phyloP scores from a whole-genome alignment of 1,284 basidiomycete species.

The Leccinum solheimii region DNA sequence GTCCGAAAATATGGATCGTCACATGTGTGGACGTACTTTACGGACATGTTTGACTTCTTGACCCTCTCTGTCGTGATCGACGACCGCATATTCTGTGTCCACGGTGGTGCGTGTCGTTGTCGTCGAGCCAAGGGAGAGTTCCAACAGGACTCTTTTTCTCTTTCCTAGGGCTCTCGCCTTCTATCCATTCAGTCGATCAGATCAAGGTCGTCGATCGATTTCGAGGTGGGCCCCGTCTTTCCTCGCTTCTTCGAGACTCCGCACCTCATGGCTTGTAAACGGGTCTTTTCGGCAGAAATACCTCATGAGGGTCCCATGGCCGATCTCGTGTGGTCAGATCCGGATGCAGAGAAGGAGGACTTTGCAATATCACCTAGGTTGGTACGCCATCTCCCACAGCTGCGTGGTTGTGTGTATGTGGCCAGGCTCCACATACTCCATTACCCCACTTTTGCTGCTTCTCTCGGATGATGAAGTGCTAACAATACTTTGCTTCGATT shows the following conservation, averaged over 20 bases:
- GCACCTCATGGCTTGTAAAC: constrained; percentile 23
- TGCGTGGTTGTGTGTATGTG: constrained; percentile 11
- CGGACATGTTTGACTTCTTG: constrained; percentile 99
- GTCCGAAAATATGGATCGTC: constrained; percentile 96
- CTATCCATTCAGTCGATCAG: constrained; percentile 99
- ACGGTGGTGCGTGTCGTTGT: constrained; percentile 67
- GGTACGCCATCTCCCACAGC: constrained; percentile 31
- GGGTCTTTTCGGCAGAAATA: constrained; percentile 66
- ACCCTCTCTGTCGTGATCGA: constrained; percentile 98
- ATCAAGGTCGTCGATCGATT: constrained; percentile 99
- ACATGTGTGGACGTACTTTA: constrained; percentile 99
- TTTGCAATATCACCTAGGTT: constrained; percentile 98
- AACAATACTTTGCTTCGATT: not conserved
- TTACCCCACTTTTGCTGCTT: constrained; percentile 5
- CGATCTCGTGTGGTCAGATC: constrained; percentile 99
- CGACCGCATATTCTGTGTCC: constrained; percentile 98
- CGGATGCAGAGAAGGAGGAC: constrained; percentile 98
- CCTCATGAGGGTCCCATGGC: constrained; percentile 99
- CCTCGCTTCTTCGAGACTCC: constrained; percentile 23
- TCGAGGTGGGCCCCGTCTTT: constrained; percentile 54
- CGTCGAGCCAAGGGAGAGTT: constrained; percentile 21
- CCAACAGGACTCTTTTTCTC: constrained; percentile 3
- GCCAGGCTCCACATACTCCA: constrained; percentile 17
- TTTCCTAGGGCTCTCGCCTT: constrained; percentile 83
- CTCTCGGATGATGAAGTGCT: constrained; percentile 8